phyloP scores from a whole-genome alignment of 2,329 filamentous ascomycete genomes.

The Fusarium aywerte region DNA sequence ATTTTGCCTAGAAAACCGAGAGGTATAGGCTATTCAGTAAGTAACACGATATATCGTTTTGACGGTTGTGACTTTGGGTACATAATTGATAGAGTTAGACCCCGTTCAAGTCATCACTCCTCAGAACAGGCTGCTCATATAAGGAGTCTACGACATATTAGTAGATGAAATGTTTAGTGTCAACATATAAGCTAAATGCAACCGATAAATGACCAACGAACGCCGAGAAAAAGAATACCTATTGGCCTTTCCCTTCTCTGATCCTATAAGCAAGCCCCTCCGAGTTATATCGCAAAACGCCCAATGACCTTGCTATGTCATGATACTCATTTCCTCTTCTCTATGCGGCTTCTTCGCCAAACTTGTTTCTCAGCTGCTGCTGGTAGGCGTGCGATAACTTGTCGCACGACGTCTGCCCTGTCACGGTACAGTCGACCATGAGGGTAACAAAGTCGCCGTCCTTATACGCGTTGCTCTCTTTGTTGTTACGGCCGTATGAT shows the following conservation, averaged over 20 bases:
- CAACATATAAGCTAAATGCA: constrained; percentile 17
- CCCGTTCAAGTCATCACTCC: neutral
- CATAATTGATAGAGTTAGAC: no score
- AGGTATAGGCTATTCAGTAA: neutral
- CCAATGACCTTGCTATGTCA: constrained; percentile 27
- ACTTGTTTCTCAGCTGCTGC: constrained; percentile 59
- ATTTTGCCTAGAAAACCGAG: no score
- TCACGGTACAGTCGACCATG: constrained; percentile 76
- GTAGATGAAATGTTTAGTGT: constrained; percentile 6
- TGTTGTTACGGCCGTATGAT: constrained; percentile 70
- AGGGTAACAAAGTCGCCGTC: constrained; percentile 87
- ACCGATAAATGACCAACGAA: constrained; percentile 20
- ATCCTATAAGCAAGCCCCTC: constrained; percentile 6
- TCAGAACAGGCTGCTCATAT: neutral
- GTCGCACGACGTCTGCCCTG: constrained; percentile 71
- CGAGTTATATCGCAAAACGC: constrained; percentile 34
- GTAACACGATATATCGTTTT: no score
- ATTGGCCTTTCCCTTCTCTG: constrained; percentile 17
- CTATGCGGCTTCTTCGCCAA: constrained; percentile 36
- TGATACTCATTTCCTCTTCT: constrained; percentile 20
- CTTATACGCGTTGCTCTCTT: constrained; percentile 73
- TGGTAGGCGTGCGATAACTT: constrained; percentile 70
- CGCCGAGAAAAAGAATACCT: constrained; percentile 21
- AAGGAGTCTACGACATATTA: neutral
- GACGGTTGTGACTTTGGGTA: no score